Evolutionary conservation across 257 asterid genomes (phyloP).

Genomic region (Leptodermis oblonga): DNA sequence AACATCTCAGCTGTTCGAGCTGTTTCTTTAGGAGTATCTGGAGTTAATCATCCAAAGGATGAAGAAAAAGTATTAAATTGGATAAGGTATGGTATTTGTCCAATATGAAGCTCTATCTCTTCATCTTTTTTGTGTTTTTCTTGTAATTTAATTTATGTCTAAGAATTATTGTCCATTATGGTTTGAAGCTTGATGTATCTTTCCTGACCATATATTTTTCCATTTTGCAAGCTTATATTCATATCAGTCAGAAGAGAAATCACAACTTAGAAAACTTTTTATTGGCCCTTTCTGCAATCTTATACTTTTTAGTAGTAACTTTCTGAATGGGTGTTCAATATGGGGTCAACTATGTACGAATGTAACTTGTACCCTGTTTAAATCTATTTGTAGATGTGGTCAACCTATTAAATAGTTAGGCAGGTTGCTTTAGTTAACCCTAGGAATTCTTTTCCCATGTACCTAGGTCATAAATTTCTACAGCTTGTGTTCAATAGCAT

Average conservation of each 20-base stretch:
- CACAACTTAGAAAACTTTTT: neutral
- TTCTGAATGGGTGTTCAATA: neutral
- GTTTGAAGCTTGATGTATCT: neutral
- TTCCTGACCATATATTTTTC: neutral
- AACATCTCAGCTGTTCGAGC: constrained; percentile 67
- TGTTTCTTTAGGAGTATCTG: constrained; percentile 88
- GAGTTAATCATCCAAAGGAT: constrained; percentile 84
- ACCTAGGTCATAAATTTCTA: neutral
- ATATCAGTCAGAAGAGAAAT: neutral
- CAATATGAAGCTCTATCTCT: neutral
- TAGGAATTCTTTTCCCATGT: neutral
- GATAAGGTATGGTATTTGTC: constrained; percentile 53
- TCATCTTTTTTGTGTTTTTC: neutral
- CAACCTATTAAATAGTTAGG: neutral
- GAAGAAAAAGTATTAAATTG: constrained; percentile 69
- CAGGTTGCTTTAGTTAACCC: neutral
- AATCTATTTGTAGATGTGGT: neutral
- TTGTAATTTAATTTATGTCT: neutral
- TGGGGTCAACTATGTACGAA: neutral
- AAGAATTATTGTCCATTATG: neutral
- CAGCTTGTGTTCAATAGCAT: neutral
- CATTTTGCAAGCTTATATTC: neutral
- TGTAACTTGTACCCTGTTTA: neutral
- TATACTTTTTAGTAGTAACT: neutral
- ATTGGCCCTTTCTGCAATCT: neutral